These are phyloP conservation scores for Cladophialophora exuberans DNA, from an alignment of 2,329 filamentous ascomycete species.

Conservation along the genomic window DNA sequence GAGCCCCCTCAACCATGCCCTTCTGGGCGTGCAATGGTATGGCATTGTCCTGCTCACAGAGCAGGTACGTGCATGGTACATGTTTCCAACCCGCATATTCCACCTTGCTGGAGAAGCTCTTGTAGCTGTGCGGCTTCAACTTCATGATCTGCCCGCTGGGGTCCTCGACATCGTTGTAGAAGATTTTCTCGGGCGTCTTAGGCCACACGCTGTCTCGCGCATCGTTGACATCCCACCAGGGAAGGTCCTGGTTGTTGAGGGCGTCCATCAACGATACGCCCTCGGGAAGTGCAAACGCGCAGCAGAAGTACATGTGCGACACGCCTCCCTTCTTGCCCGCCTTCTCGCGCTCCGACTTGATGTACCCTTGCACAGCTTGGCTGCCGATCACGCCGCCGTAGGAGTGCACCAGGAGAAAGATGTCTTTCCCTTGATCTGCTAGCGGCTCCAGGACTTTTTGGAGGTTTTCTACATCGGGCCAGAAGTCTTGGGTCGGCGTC, in stretches of 20 bases:
- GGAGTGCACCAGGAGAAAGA: conserved; percentile 40
- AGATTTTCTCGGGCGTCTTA: conserved; percentile 29
- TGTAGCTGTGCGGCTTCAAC: conserved; percentile 38
- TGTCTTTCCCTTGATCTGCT: conserved; percentile 34
- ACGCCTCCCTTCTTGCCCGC: conserved; percentile 38
- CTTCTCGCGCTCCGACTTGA: conserved; percentile 30
- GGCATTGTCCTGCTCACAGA: conserved; percentile 46
- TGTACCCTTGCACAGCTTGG: conserved; percentile 37
- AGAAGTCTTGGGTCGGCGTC: conserved; percentile 40
- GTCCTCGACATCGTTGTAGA: conserved; percentile 42
- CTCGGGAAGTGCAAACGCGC: conserved; percentile 42
- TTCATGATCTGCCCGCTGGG: conserved; percentile 29
- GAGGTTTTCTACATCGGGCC: conserved; percentile 42
- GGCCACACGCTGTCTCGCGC: conserved; percentile 18
- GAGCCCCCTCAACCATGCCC: conserved; percentile 39
- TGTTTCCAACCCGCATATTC: conserved; percentile 44
- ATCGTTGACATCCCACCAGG: conserved; percentile 26
- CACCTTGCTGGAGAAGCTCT: conserved; percentile 35
- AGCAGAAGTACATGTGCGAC: conserved; percentile 38
- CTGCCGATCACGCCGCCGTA: conserved; percentile 41
- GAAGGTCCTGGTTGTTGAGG: conserved; percentile 11
- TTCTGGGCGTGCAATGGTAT: conserved; percentile 42
- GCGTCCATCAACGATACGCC: conserved; percentile 26
- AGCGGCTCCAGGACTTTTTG: conserved; percentile 31
- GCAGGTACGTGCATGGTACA: conserved; percentile 45